Evolutionary conservation across 1,284 basidiomycete species (phyloP).

Genomic region (Schizophyllum amplum): DNA sequence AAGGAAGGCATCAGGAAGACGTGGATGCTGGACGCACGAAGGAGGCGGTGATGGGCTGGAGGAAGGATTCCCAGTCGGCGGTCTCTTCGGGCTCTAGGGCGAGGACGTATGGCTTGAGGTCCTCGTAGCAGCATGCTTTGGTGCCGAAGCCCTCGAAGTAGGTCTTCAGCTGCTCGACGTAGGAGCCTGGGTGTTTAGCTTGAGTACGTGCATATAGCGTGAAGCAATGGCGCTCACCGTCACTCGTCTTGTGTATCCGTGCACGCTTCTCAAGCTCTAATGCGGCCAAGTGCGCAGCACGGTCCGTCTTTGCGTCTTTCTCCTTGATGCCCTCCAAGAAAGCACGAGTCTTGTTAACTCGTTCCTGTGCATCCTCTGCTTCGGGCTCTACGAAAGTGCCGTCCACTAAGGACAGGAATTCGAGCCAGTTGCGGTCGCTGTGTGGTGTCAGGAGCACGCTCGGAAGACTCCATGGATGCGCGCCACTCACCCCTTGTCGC

Average conservation of each 20-base stretch:
- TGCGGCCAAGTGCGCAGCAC: conserved; percentile 62
- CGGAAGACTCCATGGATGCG: not conserved
- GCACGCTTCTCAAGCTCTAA: conserved; percentile 65
- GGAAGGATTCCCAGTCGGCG: conserved; percentile 46
- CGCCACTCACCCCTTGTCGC: conserved; percentile 41
- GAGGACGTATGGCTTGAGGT: conserved; percentile 58
- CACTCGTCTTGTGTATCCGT: conserved; percentile 35
- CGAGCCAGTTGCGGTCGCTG: conserved; percentile 82
- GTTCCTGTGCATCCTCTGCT: conserved; percentile 22
- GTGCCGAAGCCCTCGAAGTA: conserved; percentile 72
- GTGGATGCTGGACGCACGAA: conserved; percentile 33
- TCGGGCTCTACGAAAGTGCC: conserved; percentile 45
- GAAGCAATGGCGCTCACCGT: conserved; percentile 25
- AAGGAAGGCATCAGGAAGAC: conserved; percentile 6
- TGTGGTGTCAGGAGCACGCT: conserved; percentile 6
- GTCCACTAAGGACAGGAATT: conserved; percentile 68
- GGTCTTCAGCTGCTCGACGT: conserved; percentile 41
- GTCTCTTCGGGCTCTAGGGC: conserved; percentile 38
- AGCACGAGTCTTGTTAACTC: conserved; percentile 37
- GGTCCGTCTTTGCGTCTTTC: conserved; percentile 58
- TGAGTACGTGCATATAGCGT: conserved; percentile 1
- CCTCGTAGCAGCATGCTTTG: conserved; percentile 83
- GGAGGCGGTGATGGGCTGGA: conserved; percentile 36
- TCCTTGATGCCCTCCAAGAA: conserved; percentile 50
- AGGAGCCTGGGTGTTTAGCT: conserved; percentile 29